Percentiles rank a stretch among this genome's conserved stretches.
Evolutionary conservation across 768 basidiomycete species (phyloP).

Genomic region (Plicaturopsis crispa): DNA sequence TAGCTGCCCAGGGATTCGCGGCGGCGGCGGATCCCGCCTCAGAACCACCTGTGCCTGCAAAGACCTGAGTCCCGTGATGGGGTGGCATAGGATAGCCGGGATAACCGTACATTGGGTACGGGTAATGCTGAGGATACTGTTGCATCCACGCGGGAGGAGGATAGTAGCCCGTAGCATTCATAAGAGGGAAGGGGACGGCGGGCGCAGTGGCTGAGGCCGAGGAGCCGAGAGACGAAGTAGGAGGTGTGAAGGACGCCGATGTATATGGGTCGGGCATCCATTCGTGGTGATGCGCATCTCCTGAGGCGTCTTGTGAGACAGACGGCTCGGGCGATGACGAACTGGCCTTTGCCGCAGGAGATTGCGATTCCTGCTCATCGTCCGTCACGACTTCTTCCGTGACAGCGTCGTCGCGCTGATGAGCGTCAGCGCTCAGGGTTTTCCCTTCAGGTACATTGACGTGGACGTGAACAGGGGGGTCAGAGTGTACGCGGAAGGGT

Average conservation of each 20-base stretch:
- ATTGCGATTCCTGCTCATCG: too few species aligned
- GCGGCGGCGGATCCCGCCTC: slow-evolving; percentile 24
- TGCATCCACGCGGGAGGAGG: slow-evolving; percentile 44
- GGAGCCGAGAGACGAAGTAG: slow-evolving; percentile 24
- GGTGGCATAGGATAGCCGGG: slow-evolving; percentile 33
- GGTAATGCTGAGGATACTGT: slow-evolving; percentile 40
- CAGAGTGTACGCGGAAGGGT: too few species aligned
- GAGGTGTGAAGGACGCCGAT: slow-evolving; percentile 27
- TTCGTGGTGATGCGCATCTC: slow-evolving; percentile 24
- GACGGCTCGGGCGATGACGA: slow-evolving; percentile 6
- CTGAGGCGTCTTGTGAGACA: slow-evolving; percentile 9
- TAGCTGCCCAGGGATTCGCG: slow-evolving; percentile 29
- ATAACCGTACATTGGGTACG: slow-evolving; percentile 43
- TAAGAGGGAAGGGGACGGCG: slow-evolving; percentile 26
- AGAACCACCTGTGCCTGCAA: slow-evolving; percentile 26
- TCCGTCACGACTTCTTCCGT: slow-evolving; percentile 4
- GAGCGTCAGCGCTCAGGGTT: slow-evolving; percentile 4
- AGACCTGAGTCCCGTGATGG: slow-evolving; percentile 11
- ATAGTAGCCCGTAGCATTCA: slow-evolving; percentile 39
- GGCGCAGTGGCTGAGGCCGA: slow-evolving; percentile 19
- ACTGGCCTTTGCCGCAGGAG: slow-evolving; percentile 1
- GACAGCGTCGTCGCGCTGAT: slow-evolving; percentile 4
- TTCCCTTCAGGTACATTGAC: slow-evolving; percentile 10
- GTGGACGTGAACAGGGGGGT: too few species aligned
- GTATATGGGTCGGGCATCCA: slow-evolving; percentile 33